A percentile compares a stretch with the other conserved stretches of the same genome.
phyloP scores from a whole-genome alignment of 179 eudicot species.

The Amaranthus tricolor region DNA sequence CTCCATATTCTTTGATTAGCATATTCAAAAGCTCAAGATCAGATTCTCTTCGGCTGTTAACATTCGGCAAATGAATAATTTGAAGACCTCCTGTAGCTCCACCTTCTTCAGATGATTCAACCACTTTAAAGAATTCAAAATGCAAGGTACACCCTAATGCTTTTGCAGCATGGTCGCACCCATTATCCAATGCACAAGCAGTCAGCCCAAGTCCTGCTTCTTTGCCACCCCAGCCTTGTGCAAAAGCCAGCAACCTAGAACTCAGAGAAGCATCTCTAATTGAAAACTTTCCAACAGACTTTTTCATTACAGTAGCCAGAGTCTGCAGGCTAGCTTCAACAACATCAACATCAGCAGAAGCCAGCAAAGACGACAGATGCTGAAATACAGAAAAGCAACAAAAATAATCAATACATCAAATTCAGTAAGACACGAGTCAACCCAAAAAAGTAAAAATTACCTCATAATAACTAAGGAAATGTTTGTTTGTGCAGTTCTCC shows the following conservation, averaged over 20 bases:
- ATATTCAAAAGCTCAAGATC: conserved; percentile 78
- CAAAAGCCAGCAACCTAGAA: conserved; percentile 83
- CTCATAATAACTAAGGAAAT: conserved; percentile 89
- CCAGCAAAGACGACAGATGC: conserved; percentile 86
- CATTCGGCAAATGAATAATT: conserved; percentile 70
- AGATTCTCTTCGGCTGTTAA: conserved; percentile 49
- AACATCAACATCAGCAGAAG: conserved; percentile 90
- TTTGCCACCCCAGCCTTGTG: conserved; percentile 99
- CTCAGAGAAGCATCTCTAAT: conserved; percentile 78
- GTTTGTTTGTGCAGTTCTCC: conserved; percentile 94
- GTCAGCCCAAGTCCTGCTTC: conserved; percentile 96
- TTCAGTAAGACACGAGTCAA: not conserved
- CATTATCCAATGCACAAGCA: conserved; percentile 80
- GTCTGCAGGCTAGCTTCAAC: conserved; percentile 97
- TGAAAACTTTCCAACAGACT: conserved; percentile 75
- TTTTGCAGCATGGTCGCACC: conserved; percentile 55
- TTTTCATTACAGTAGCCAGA: conserved; percentile 84
- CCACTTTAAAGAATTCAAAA: conserved; percentile 82
- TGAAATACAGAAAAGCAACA: conserved; percentile 40
- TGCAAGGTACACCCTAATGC: conserved; percentile 85
- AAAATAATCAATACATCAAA: not conserved
- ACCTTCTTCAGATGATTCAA: conserved; percentile 41
- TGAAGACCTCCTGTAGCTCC: conserved; percentile 61
- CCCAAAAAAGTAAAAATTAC: conserved; percentile 36
- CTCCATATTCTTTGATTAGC: conserved; percentile 61